phyloP scores from a whole-genome alignment of 305 asterid species.

The Fraxinus ornus region DNA sequence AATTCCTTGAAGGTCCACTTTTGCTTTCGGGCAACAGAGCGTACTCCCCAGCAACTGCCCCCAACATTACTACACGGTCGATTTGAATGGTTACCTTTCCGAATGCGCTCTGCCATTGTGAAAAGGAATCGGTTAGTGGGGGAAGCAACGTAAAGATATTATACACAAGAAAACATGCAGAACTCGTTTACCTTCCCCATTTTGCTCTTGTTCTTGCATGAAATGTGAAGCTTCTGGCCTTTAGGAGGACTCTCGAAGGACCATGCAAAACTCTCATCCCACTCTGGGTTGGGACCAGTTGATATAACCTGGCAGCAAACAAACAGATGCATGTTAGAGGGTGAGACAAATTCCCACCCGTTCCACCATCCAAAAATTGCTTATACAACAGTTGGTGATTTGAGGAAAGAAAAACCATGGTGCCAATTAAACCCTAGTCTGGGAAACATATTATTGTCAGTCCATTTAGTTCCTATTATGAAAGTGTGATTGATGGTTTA shows the following conservation, averaged over 20 bases:
- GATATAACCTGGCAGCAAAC: constrained; percentile 65
- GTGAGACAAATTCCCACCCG: background rate
- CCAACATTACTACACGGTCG: constrained; percentile 96
- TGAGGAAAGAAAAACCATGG: background rate
- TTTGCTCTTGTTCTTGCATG: constrained; percentile 99
- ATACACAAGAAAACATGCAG: background rate
- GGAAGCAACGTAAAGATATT: constrained; percentile 3
- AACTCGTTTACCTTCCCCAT: constrained; percentile 77
- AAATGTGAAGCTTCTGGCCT: constrained; percentile 97
- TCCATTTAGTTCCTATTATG: background rate
- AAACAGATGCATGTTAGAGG: background rate
- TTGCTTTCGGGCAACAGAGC: constrained; percentile 89
- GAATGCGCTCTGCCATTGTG: constrained; percentile 70
- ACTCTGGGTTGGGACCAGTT: constrained; percentile 93
- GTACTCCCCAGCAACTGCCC: constrained; percentile 96
- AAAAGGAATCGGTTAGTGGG: constrained; percentile 13
- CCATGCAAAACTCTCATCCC: constrained; percentile 96
- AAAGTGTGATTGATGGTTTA: background rate
- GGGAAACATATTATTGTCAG: background rate
- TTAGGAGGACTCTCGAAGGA: constrained; percentile 97
- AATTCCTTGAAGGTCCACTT: constrained; percentile 89
- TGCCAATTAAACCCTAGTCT: background rate
- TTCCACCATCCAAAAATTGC: background rate
- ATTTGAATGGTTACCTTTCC: constrained; percentile 97
- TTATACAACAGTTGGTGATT: background rate